Evolutionary conservation across 2,329 filamentous ascomycete species (phyloP), one percentile per base, ranked within the genome.

Genomic region (Monosporascus sp.): DNA sequence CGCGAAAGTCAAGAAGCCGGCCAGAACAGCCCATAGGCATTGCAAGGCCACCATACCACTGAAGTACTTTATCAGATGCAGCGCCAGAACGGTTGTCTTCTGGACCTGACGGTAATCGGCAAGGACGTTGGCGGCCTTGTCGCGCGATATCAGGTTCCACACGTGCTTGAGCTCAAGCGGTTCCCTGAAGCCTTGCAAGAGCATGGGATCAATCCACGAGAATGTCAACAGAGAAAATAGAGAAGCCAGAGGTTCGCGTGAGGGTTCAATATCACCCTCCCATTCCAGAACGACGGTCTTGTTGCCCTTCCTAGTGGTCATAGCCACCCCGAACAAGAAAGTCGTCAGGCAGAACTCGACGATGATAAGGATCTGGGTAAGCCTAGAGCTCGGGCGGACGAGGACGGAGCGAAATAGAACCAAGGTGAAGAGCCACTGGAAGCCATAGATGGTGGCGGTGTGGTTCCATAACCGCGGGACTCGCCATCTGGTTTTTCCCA

Each of bases 221-320:
- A 97, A 99, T 2, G 91, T 94, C 22, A 86, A 85, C 45, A 95
- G 77, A 2, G 94, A 97, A 57, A 97, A 83, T 7, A 97, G 73
- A 68, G 93, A 97, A 1, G 94, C 91, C 38, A 90, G 78, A 7
- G 91, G 90, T 69, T 99, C 92, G 57, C 82, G 85, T 3, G 92
- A 93, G 20, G 94, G 94, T 65, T 93, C 84, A 50, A 99, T 83
- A 34, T 87, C 88, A 56, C 89, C 90, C 70, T 97, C 92, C 77
- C 92, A 92, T 70, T 96, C 91, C 64, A 97, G 70, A 46, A 92
- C 73, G 14, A 99, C 89, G 3, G 88, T 85, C 71, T 91, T 94
- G 71, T 97, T 97, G 45, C 94, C 94, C 73, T 91, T 94, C 59
- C 94, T 85, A 57, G 91, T 95, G 50, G 86, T 88, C 53, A 95